A percentile compares a stretch with the other conserved stretches of the same genome.
These are phyloP conservation scores for Ogataea allantospora DNA, from an alignment of 805 yeast genomes.

Conservation along the genomic window DNA sequence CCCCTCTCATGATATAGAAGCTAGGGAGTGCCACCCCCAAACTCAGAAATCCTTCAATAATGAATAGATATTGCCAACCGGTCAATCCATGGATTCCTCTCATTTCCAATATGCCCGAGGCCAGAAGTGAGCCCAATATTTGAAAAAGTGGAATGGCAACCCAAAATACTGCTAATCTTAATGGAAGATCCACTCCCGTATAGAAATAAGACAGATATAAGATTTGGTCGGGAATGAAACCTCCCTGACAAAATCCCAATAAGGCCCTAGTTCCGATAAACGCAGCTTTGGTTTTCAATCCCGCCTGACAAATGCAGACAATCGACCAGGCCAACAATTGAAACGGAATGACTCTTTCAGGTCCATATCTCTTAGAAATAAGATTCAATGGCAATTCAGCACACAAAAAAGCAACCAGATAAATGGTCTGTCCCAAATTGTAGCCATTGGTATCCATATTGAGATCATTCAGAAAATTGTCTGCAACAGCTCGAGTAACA, in stretches of 20 bases:
- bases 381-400: slow-evolving; percentile 67
- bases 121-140: slow-evolving; percentile 41
- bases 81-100: slow-evolving; percentile 41
- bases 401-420: slow-evolving; percentile 46
- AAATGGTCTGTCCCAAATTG: slow-evolving; percentile 56
- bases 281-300: slow-evolving; percentile 38
- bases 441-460: slow-evolving; percentile 52
- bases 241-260: slow-evolving; percentile 60
- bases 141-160: slow-evolving; percentile 48
- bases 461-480: slow-evolving; percentile 50
- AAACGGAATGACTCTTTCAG: slow-evolving; percentile 58
- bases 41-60: slow-evolving; percentile 63
- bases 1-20: slow-evolving; percentile 27
- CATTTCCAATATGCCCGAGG: slow-evolving; percentile 52
- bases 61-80: slow-evolving; percentile 67
- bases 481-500: slow-evolving; percentile 52
- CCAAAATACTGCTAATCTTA: slow-evolving; percentile 60
- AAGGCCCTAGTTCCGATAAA: slow-evolving; percentile 49
- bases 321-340: slow-evolving; percentile 56
- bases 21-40: slow-evolving; percentile 46
- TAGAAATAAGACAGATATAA: slow-evolving; percentile 67
- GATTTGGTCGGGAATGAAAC: slow-evolving; percentile 62
- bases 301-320: slow-evolving; percentile 52
- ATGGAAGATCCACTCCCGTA: slow-evolving; percentile 54
- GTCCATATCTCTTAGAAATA: slow-evolving; percentile 59